Conservation (phyloP, 1,139 yeast genomes). For the Suzukiozyma palmioleophila region DNA sequence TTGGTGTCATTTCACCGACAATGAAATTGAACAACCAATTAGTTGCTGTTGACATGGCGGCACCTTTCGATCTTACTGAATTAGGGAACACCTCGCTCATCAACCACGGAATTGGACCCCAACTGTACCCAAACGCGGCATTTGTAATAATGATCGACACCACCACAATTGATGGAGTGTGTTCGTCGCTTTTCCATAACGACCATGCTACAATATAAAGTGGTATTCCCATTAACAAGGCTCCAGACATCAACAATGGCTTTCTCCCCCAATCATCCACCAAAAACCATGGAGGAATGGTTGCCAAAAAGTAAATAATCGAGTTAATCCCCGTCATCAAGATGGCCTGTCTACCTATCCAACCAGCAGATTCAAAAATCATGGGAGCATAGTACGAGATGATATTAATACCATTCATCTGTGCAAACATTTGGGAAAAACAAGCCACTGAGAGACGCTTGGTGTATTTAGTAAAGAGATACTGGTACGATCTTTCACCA, state of each 20-base stretch:
- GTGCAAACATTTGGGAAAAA: slow-evolving; percentile 89
- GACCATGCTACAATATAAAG: slow-evolving; percentile 64
- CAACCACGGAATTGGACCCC: slow-evolving; percentile 97
- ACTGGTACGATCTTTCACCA: slow-evolving; percentile 55
- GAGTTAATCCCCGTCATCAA: slow-evolving; percentile 92
- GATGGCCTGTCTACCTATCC: slow-evolving; percentile 84
- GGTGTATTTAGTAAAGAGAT: slow-evolving; percentile 60
- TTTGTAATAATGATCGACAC: slow-evolving; percentile 72
- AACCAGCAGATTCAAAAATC: slow-evolving; percentile 92
- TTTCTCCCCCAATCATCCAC: slow-evolving; percentile 92
- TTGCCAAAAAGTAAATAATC: slow-evolving; percentile 65
- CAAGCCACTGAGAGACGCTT: slow-evolving; percentile 84
- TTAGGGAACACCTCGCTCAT: slow-evolving; percentile 88
- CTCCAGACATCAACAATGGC: slow-evolving; percentile 73
- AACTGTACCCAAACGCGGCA: slow-evolving; percentile 80
- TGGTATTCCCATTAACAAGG: slow-evolving; percentile 72
- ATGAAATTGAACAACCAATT: slow-evolving; percentile 94
- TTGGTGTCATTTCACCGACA: slow-evolving; percentile 89
- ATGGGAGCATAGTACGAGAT: slow-evolving; percentile 91
- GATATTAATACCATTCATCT: slow-evolving; percentile 87
- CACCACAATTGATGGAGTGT: slow-evolving; percentile 73
- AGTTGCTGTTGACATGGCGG: slow-evolving; percentile 85
- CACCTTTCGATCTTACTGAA: slow-evolving; percentile 86
- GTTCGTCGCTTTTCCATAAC: slow-evolving; percentile 51
- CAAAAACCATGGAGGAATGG: slow-evolving; percentile 87